Conservation (phyloP, 208 protist species). For the Borovskyia barvae region DNA sequence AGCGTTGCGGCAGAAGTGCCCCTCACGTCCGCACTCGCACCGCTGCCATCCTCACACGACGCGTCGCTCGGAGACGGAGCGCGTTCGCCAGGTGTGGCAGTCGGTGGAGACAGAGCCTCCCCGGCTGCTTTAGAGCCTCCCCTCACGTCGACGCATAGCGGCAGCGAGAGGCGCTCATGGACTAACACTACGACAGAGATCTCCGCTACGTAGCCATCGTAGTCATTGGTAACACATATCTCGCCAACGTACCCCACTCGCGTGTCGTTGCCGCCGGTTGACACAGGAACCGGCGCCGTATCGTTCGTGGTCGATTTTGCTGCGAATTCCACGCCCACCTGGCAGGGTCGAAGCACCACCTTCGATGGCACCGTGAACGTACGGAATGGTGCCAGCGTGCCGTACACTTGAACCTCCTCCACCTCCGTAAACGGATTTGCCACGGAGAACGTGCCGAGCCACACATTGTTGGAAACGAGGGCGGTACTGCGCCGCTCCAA, state of each 20-base stretch:
- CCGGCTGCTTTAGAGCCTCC: slow-evolving; percentile 6
- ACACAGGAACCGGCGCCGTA: neutral
- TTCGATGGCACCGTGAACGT: slow-evolving; percentile 59
- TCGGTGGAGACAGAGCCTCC: neutral
- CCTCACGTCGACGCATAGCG: slow-evolving; percentile 41
- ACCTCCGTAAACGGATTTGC: slow-evolving; percentile 65
- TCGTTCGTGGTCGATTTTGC: neutral
- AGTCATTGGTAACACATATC: slow-evolving; percentile 50
- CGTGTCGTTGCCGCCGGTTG: neutral
- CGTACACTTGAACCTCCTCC: slow-evolving; percentile 80
- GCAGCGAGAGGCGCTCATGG: slow-evolving; percentile 33
- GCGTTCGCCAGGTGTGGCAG: neutral
- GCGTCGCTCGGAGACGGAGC: neutral
- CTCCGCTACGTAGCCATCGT: slow-evolving; percentile 34
- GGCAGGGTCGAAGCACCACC: slow-evolving; percentile 22
- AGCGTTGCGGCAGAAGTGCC: neutral
- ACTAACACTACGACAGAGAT: slow-evolving; percentile 33
- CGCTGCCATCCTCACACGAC: neutral
- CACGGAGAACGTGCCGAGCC: slow-evolving; percentile 72
- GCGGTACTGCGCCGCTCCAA: slow-evolving; percentile 40
- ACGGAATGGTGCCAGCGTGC: slow-evolving; percentile 58
- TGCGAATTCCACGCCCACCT: slow-evolving; percentile 9
- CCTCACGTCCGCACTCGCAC: neutral
- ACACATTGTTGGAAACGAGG: slow-evolving; percentile 58
- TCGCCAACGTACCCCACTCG: slow-evolving; percentile 55